phyloP scores from a whole-genome alignment of 2,329 filamentous ascomycete species.

The Aurifilum marmelostoma region DNA sequence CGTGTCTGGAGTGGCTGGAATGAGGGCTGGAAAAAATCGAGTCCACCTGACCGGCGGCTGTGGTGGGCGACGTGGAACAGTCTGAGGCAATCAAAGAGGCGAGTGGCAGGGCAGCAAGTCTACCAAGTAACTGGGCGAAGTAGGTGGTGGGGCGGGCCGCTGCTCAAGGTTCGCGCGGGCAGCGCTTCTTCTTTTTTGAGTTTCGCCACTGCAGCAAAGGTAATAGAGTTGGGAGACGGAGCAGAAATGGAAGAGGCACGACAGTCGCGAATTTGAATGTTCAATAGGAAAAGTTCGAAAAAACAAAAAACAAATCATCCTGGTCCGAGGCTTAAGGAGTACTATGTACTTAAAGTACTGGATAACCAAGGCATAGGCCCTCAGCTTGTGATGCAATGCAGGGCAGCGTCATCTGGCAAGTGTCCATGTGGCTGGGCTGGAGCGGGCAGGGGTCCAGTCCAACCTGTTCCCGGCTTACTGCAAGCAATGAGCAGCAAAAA shows the following conservation, averaged over 20 bases:
- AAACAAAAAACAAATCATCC: background rate
- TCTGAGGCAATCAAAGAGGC: slow-evolving; percentile 6
- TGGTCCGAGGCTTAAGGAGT: background rate
- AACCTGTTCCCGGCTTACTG: background rate
- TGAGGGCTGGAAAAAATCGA: background rate
- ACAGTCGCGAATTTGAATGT: background rate
- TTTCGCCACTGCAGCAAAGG: background rate
- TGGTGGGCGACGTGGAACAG: slow-evolving; percentile 8
- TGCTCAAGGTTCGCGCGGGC: background rate
- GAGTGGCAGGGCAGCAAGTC: background rate
- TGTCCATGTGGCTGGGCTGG: slow-evolving; percentile 13
- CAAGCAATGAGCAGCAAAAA: background rate
- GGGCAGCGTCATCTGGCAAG: slow-evolving; percentile 8
- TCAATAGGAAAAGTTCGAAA: no score
- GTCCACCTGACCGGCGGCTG: slow-evolving; percentile 7
- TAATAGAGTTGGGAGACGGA: background rate
- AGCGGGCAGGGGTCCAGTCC: slow-evolving; percentile 1
- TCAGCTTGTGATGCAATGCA: slow-evolving; percentile 2
- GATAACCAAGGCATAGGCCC: background rate
- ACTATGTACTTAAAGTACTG: background rate
- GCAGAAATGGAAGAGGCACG: background rate
- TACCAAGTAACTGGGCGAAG: background rate
- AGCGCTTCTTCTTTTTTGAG: background rate
- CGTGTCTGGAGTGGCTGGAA: background rate
- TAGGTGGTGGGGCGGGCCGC: background rate